phyloP scores from a whole-genome alignment of 805 yeast genomes.

The Cyberlindnera lachancei region DNA sequence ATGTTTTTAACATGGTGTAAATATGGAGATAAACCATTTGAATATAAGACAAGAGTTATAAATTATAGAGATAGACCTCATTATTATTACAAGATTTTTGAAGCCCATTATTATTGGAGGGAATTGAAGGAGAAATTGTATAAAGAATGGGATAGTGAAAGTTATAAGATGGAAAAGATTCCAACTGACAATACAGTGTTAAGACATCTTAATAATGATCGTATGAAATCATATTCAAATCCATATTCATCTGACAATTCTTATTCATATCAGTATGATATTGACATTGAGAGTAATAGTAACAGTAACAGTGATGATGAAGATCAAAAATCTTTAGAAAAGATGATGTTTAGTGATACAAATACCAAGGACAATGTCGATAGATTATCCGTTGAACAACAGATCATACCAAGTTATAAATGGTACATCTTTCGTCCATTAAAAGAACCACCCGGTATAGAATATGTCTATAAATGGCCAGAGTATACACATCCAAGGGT shows the following conservation, averaged over 20 bases:
- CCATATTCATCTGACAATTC: no score
- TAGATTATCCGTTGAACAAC: neutral
- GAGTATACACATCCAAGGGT: neutral
- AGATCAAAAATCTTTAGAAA: neutral
- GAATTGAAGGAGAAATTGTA: neutral
- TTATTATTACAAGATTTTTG: no score
- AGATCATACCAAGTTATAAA: neutral
- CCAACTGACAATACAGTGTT: no score
- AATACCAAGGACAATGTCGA: no score
- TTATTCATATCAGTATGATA: no score
- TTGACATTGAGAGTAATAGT: no score
- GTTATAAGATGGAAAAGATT: no score
- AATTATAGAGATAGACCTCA: neutral
- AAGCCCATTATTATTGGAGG: no score
- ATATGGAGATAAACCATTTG: neutral
- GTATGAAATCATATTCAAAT: neutral
- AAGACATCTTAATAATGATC: neutral
- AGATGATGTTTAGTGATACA: neutral
- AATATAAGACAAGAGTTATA: neutral
- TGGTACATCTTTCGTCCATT: slow-evolving; percentile 1
- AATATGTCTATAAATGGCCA: neutral
- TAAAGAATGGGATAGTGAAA: neutral
- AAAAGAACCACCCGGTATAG: neutral
- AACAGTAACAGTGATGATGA: neutral
- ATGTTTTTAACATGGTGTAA: neutral